Evolutionary conservation across 2,329 filamentous ascomycete species (phyloP), one percentile per base, ranked within the genome.

Genomic region (Aspergillus ruber): DNA sequence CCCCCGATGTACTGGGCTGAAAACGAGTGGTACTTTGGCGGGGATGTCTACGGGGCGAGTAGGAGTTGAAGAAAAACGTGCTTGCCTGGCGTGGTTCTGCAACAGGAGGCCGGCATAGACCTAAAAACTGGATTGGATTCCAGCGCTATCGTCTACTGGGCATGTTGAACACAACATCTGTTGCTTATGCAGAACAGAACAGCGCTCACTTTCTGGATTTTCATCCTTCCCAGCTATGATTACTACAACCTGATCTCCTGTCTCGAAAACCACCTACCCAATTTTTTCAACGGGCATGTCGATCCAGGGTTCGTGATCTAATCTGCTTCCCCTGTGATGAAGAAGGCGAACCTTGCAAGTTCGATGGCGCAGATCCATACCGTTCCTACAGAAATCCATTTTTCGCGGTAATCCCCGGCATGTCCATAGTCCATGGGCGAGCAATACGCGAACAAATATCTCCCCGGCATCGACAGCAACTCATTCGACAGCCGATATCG

Each of bases 401-500:
- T 52, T 74, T 69, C 50, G 17, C 50, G 5, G 48, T 67, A 13
- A 60, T 58, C 3, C 48, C 57, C 1, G 45, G 49, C 33, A 35
- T 35, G 15, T 51, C 64, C 2, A 54, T 59, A 43, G 15, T 51
- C 64, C 2, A 54, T 59, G 43, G 25, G 25, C 33, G 54, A 74
- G n/a, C 69, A 72, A 50, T 78, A 72, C 57, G 51, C 61, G 3
- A 72, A 85, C 70, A 90, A 89, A 65, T 90, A 91, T 62, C 77
- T 97, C 6, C 80, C 96, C 27, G 93, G 98, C 66, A 85, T 98
- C 51, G 93, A 98, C 67, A 93, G 93, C 21, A 97, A 97, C 64
- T 93, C 91, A 18, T 98, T 97, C 67, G 90, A 85, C 12, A 93
- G 93, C 1, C 84, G 93, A 12, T 98, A 95, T 72, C 93, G 96